A percentile compares a stretch with the other conserved stretches of the same genome.
phyloP scores from a whole-genome alignment of 176 grass and related monocot species.

The Rhynchospora breviuscula region DNA sequence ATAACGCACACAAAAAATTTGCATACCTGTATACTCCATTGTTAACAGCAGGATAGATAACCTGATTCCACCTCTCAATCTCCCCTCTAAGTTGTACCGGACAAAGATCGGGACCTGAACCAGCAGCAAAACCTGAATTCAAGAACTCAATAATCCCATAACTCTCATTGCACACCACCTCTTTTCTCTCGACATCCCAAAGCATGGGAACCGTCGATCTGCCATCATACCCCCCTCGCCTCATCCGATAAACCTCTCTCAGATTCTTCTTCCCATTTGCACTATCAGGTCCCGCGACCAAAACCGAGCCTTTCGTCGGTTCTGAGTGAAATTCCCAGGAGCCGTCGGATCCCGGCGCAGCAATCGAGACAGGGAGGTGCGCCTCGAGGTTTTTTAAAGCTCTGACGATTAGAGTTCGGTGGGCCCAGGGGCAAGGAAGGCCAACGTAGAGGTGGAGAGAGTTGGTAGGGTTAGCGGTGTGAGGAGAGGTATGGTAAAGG shows the following conservation, averaged over 20 bases:
- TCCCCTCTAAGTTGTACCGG: slow-evolving; percentile 57
- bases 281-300: slow-evolving; percentile 36
- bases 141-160: slow-evolving; percentile 83
- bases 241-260: slow-evolving; percentile 73
- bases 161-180: slow-evolving; percentile 96
- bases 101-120: slow-evolving; percentile 37
- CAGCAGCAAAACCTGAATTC: slow-evolving; percentile 24
- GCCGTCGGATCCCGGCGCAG: slow-evolving; percentile 55
- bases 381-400: slow-evolving; percentile 47
- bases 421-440: slow-evolving; percentile 84
- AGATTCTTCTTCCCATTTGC: slow-evolving; percentile 60
- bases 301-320: neutral
- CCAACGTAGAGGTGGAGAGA: slow-evolving; percentile 81
- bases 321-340: slow-evolving; percentile 53
- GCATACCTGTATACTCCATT: slow-evolving; percentile 76
- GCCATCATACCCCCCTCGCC: slow-evolving; percentile 62
- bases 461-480: slow-evolving; percentile 10
- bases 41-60: slow-evolving; percentile 82
- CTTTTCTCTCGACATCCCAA: slow-evolving; percentile 64
- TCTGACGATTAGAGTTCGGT: slow-evolving; percentile 63
- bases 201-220: slow-evolving; percentile 81
- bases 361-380: slow-evolving; percentile 51
- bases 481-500: slow-evolving; percentile 9
- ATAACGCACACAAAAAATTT: neutral
- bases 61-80: slow-evolving; percentile 71